Evolutionary conservation across 768 basidiomycete genomes (phyloP).

Genomic region (Tulasnella sp.): DNA sequence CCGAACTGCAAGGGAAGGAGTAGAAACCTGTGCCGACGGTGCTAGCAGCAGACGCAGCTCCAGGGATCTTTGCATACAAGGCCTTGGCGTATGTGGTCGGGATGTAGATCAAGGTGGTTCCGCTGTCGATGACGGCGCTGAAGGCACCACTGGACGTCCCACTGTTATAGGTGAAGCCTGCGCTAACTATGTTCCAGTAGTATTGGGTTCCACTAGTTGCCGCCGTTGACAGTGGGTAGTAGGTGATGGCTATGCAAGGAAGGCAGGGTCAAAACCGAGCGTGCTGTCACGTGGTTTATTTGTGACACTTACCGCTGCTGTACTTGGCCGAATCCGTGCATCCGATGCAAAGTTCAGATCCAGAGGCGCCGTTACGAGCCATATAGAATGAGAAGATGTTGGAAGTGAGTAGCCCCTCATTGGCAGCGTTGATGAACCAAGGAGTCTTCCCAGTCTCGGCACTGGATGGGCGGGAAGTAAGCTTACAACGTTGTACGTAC

Average conservation of each 20-base stretch:
- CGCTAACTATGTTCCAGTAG: background rate
- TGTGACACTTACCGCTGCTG: background rate
- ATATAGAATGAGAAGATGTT: slow-evolving; percentile 3
- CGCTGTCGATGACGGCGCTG: slow-evolving; percentile 9
- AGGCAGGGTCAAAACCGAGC: no score
- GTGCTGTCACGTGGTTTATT: background rate
- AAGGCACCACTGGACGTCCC: background rate
- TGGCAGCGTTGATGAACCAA: slow-evolving; percentile 4
- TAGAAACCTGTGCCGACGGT: slow-evolving; percentile 5
- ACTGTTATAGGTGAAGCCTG: background rate
- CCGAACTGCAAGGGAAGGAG: slow-evolving; percentile 8
- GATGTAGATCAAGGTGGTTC: slow-evolving; percentile 1
- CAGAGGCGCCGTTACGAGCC: background rate
- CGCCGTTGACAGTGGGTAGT: background rate
- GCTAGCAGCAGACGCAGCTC: slow-evolving; percentile 1
- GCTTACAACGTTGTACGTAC: no score
- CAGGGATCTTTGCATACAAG: slow-evolving; percentile 8
- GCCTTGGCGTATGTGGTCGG: background rate
- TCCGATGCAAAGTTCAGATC: slow-evolving; percentile 3
- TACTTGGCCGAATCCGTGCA: slow-evolving; percentile 5
- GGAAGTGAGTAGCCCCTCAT: background rate
- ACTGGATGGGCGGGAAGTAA: background rate
- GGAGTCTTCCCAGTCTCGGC: background rate
- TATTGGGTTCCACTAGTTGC: background rate
- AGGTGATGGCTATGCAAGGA: background rate